Evolutionary conservation across 441 rosid genomes (phyloP).

Genomic region (Adansonia madagascariensis): DNA sequence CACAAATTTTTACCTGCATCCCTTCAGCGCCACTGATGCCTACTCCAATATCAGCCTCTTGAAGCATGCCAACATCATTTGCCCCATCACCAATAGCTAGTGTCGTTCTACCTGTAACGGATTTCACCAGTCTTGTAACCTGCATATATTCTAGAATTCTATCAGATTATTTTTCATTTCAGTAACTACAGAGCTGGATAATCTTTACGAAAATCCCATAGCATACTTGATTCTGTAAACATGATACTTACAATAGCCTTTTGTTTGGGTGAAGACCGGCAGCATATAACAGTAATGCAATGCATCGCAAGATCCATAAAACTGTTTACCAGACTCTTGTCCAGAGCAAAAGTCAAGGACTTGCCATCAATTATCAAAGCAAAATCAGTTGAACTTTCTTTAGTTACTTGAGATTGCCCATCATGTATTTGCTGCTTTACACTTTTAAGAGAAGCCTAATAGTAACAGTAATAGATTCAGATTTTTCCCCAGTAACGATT

Average conservation of each 20-base stretch:
- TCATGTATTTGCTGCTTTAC: conserved; percentile 50
- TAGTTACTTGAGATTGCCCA: conserved; percentile 41
- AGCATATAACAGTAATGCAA: conserved; percentile 89
- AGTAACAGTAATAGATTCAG: conserved; percentile 28
- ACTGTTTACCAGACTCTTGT: conserved; percentile 44
- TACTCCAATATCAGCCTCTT: conserved; percentile 97
- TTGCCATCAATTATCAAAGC: conserved; percentile 88
- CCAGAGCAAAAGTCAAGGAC: conserved; percentile 73
- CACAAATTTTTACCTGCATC: conserved; percentile 66
- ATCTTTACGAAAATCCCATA: background rate
- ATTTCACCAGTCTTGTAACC: conserved; percentile 94
- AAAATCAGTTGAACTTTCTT: conserved; percentile 42
- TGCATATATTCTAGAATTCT: conserved; percentile 48
- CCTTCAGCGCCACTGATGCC: conserved; percentile 98
- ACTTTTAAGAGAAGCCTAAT: conserved; percentile 63
- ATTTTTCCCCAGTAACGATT: conserved; percentile 14
- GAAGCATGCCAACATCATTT: conserved; percentile 98
- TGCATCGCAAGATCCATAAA: conserved; percentile 71
- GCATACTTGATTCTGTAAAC: background rate
- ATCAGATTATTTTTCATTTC: conserved; percentile 42
- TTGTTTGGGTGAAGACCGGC: conserved; percentile 95
- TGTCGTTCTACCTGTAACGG: conserved; percentile 64
- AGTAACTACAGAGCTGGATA: conserved; percentile 18
- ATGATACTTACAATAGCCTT: conserved; percentile 78
- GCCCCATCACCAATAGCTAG: conserved; percentile 97